These are phyloP conservation scores for Lachancea sp. DNA, from an alignment of 805 yeast species.

Conservation along the genomic window DNA sequence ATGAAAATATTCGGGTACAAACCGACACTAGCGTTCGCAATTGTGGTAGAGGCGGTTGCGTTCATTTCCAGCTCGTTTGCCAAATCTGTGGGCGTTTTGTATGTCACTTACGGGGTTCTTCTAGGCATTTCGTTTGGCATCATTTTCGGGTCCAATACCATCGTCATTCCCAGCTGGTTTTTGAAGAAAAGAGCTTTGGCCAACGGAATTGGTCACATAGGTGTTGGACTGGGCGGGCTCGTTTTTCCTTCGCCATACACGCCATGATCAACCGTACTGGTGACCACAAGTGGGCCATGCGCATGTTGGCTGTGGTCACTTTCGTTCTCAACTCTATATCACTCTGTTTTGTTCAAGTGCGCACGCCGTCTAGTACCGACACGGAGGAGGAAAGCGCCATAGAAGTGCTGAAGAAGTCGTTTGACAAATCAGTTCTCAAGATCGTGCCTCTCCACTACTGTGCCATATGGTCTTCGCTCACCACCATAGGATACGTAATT, in stretches of 20 bases:
- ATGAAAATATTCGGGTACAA: constrained; percentile 47
- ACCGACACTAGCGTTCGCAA: constrained; percentile 43
- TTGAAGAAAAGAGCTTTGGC: constrained; percentile 53
- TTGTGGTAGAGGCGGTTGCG: constrained; percentile 46
- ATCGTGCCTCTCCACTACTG: constrained; percentile 30
- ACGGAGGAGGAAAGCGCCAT: constrained; percentile 23
- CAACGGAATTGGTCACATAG: constrained; percentile 43
- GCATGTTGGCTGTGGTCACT: constrained; percentile 39
- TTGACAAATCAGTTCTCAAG: constrained; percentile 29
- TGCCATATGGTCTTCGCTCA: constrained; percentile 34
- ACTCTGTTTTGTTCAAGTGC: constrained; percentile 39
- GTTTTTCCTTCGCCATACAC: constrained; percentile 36
- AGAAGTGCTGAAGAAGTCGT: constrained; percentile 32
- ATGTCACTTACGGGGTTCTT: constrained; percentile 60
- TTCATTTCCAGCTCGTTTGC: constrained; percentile 56
- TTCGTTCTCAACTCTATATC: constrained; percentile 36
- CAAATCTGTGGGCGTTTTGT: constrained; percentile 55
- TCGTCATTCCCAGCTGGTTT: constrained; percentile 66
- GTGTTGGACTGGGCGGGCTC: constrained; percentile 50
- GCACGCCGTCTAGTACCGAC: constrained; percentile 33
- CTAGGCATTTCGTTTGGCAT: constrained; percentile 48
- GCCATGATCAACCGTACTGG: constrained; percentile 39
- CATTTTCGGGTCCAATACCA: constrained; percentile 52
- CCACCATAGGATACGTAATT: constrained; percentile 37
- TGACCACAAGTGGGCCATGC: constrained; percentile 42